These are phyloP conservation scores for Cystobasidiaceae sp. DNA, from an alignment of 1,284 basidiomycete genomes.

Conservation along the genomic window DNA sequence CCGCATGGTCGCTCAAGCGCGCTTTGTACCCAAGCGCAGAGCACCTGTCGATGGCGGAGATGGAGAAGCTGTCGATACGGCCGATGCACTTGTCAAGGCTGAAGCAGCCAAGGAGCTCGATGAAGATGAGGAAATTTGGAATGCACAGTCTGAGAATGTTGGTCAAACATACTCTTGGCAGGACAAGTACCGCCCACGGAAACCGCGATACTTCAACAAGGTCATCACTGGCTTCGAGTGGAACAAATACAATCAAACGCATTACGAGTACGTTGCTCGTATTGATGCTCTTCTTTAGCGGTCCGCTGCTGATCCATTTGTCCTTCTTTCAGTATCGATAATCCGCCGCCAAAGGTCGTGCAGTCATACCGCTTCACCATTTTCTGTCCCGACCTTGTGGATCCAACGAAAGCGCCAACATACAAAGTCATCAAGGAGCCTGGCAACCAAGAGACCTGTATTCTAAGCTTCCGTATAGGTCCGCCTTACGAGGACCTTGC, in stretches of 20 bases:
- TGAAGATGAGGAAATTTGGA: slow-evolving; percentile 90
- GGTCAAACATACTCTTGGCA: slow-evolving; percentile 91
- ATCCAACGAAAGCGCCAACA: slow-evolving; percentile 91
- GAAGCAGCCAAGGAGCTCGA: slow-evolving; percentile 80
- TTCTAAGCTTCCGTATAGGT: slow-evolving; percentile 89
- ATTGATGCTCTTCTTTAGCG: too few species aligned
- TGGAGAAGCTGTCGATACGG: slow-evolving; percentile 14
- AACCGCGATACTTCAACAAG: slow-evolving; percentile 97
- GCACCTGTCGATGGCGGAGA: slow-evolving; percentile 28
- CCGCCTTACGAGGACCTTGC: slow-evolving; percentile 99
- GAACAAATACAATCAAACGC: slow-evolving; percentile 99
- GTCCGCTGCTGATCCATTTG: slow-evolving; percentile 13
- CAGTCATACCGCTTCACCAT: slow-evolving; percentile 86
- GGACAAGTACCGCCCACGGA: slow-evolving; percentile 97
- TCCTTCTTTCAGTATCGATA: slow-evolving; percentile 64
- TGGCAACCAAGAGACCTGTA: slow-evolving; percentile 88
- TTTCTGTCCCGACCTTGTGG: slow-evolving; percentile 75
- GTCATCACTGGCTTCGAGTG: slow-evolving; percentile 99
- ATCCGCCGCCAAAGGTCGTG: slow-evolving; percentile 94
- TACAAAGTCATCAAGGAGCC: slow-evolving; percentile 88
- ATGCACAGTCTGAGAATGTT: slow-evolving; percentile 77
- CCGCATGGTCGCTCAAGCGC: slow-evolving; percentile 67
- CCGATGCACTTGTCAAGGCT: slow-evolving; percentile 61
- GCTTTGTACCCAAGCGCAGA: slow-evolving; percentile 67
- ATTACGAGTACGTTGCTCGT: slow-evolving; percentile 74